Base-by-base conservation (phyloP, 306 rosid species). In the Casuarina equisetifolia region DNA sequence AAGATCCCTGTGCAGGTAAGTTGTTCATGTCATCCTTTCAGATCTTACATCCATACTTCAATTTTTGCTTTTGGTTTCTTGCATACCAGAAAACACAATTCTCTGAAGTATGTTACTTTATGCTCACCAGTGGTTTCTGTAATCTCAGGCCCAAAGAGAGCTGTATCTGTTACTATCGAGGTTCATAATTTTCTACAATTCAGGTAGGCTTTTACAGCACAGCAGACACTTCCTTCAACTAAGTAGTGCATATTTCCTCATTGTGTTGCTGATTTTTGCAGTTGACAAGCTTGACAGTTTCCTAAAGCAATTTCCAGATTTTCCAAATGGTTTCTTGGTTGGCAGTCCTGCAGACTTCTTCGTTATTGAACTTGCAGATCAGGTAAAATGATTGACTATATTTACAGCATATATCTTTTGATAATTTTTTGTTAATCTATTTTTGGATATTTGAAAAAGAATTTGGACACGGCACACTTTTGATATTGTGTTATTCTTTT, bases 291-390 rank as follows among this genome's bases (percentile, higher is more conserved):
- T 91, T 9, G 90, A 87, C 68, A 79, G 89, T 87, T 93, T 96
- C 92, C 86, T 96, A 75, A 90, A 89, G 83, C 87, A 91, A 39
- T 88, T 85, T 79, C 98, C 98, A 20, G 82, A 45, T 78, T 93
- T 91, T 49, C 96, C 95, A 61, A 92, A 89, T 78, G 97, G 94
- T 70, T 89, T 96, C 74, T 79, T 95, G 76, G 69, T 96, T 77
- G 99, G 98, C 12, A 88, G 94, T 82, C 86, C 96, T 1, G 91
- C 93, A 5, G 98, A 96, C 81, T 82, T 96, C 82, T 91, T 92
- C 75, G 94, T 96, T 62, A 96, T 86, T 80, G 98, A 96, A 83
- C 94, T 96, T 77, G 82, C 98, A 53, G 99, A 92, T 83, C 97
- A 91, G 93, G 99, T 96, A 45, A 74, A 73, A 15, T 51, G 19